A percentile compares a stretch with the other conserved stretches of the same genome.
Conservation (phyloP, 129 eudicot genomes). For the Flaveria linearis region DNA sequence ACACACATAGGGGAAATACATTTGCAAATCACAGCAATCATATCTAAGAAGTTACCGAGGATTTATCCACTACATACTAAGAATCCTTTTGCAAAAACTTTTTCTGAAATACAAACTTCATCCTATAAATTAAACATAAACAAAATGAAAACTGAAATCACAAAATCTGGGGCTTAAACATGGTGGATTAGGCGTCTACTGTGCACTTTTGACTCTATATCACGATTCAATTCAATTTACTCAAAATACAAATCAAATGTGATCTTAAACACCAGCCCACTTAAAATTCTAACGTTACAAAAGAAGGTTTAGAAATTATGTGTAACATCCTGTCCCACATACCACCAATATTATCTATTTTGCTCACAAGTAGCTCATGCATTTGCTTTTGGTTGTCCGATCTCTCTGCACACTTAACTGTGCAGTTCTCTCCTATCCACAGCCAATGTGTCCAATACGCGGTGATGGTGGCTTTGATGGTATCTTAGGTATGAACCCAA, state of each 20-base stretch:
- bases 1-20: neutral
- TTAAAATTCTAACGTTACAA: neutral
- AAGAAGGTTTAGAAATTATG: neutral
- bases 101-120: conserved; percentile 12
- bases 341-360: too few relatives aligned
- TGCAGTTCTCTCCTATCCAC: too few relatives aligned
- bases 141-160: neutral
- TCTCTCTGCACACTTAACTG: too few relatives aligned
- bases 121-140: neutral
- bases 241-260: conserved; percentile 5
- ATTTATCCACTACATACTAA: neutral
- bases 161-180: neutral
- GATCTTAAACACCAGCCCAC: neutral
- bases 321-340: too few relatives aligned
- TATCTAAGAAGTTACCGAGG: neutral
- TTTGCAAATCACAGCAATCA: neutral
- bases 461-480: too few relatives aligned
- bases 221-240: neutral
- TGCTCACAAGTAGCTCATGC: too few relatives aligned
- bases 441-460: too few relatives aligned
- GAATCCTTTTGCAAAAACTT: neutral
- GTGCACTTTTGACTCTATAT: neutral
- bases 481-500: too few relatives aligned
- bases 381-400: too few relatives aligned
- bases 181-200: neutral